Conservation (phyloP, 2,329 filamentous ascomycete species). For the Zopfia rhizophila region DNA sequence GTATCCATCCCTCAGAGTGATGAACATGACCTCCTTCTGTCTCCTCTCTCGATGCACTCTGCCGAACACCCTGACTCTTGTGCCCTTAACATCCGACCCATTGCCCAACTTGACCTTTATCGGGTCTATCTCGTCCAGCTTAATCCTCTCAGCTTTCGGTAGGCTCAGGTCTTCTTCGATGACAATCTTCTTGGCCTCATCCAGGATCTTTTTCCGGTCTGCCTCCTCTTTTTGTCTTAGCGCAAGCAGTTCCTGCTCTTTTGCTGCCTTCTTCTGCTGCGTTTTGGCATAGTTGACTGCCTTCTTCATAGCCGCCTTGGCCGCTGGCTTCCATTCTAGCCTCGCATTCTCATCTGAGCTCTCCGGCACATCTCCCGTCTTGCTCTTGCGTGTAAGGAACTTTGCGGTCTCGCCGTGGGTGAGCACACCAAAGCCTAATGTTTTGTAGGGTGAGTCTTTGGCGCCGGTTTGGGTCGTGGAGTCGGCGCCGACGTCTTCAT, state of each 20-base stretch:
- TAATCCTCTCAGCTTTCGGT: conserved; percentile 78
- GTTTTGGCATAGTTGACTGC: conserved; percentile 77
- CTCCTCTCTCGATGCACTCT: conserved; percentile 82
- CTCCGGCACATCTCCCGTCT: conserved; percentile 48
- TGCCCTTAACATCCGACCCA: conserved; percentile 68
- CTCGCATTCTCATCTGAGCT: conserved; percentile 69
- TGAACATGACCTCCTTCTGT: conserved; percentile 87
- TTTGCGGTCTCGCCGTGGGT: conserved; percentile 70
- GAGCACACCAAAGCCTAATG: conserved; percentile 79
- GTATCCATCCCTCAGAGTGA: conserved; percentile 87
- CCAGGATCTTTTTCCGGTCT: conserved; percentile 75
- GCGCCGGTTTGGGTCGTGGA: conserved; percentile 72
- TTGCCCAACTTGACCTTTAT: conserved; percentile 66
- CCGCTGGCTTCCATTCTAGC: conserved; percentile 80
- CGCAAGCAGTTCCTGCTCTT: conserved; percentile 77
- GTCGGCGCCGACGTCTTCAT: conserved; percentile 82
- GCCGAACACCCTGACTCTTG: conserved; percentile 81
- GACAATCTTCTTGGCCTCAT: conserved; percentile 83
- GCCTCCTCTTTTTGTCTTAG: conserved; percentile 78
- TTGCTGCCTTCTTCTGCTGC: conserved; percentile 85
- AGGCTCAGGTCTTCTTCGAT: conserved; percentile 76
- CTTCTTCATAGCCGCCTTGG: conserved; percentile 89
- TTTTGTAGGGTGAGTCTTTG: conserved; percentile 81
- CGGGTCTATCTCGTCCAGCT: conserved; percentile 74
- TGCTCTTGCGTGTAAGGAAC: conserved; percentile 73